These are phyloP conservation scores for Taphrina betulina DNA, from an alignment of 1,139 yeast genomes.

Conservation along the genomic window DNA sequence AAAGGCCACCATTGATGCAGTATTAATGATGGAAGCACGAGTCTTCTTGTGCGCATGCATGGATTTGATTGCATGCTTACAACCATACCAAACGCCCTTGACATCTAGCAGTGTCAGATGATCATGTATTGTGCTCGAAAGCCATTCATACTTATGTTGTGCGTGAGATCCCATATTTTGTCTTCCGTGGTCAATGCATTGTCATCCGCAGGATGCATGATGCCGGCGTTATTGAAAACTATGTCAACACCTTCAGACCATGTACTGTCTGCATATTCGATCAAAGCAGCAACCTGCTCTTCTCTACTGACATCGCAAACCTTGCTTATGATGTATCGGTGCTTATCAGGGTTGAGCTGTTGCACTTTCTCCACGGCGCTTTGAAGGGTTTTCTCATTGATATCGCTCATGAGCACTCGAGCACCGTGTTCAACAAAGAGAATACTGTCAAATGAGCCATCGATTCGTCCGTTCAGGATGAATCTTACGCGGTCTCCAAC, in stretches of 20 bases:
- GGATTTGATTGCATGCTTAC: constrained; percentile 54
- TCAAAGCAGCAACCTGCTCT: constrained; percentile 44
- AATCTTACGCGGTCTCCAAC: constrained; percentile 43
- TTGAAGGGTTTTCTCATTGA: constrained; percentile 44
- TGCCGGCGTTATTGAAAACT: constrained; percentile 72
- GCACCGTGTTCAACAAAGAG: constrained; percentile 47
- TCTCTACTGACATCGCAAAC: constrained; percentile 46
- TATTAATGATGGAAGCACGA: constrained; percentile 58
- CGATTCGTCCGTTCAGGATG: background rate
- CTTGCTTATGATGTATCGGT: constrained; percentile 41
- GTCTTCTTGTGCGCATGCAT: constrained; percentile 52
- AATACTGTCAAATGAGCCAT: constrained; percentile 37
- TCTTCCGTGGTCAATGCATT: constrained; percentile 47
- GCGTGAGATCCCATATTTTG: constrained; percentile 53
- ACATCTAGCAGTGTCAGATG: constrained; percentile 45
- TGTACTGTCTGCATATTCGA: constrained; percentile 49
- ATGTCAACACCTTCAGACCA: constrained; percentile 60
- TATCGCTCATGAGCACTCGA: constrained; percentile 64
- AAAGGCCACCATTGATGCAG: constrained; percentile 63
- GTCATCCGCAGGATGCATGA: constrained; percentile 69
- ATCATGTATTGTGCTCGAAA: background rate
- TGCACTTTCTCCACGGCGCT: constrained; percentile 43
- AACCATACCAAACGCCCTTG: constrained; percentile 60
- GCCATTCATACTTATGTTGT: constrained; percentile 45
- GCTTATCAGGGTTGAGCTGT: constrained; percentile 38